Evolutionary conservation across 495 filamentous ascomycete genomes (phyloP).

Genomic region (Penicillium robsamsonii): DNA sequence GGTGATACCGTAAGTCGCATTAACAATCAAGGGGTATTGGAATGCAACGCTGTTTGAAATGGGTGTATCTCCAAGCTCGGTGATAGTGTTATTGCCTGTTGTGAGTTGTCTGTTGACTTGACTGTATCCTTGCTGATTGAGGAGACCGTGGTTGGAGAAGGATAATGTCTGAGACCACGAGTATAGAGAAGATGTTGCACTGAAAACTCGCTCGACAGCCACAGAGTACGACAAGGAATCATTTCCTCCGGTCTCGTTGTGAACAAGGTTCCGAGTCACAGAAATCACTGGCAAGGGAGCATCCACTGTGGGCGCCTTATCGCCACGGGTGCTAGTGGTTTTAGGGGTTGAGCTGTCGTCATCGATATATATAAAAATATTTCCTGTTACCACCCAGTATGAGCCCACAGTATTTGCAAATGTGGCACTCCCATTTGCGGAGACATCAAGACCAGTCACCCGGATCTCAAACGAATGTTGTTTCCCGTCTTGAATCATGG

Average conservation of each 20-base stretch:
- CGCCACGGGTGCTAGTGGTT: neutral
- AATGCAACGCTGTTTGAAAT: neutral
- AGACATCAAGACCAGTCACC: neutral
- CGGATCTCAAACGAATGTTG: neutral
- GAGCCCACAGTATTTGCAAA: neutral
- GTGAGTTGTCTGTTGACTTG: neutral
- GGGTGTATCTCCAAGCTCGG: neutral
- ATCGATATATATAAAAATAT: neutral
- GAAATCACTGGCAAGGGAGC: neutral
- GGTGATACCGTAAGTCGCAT: neutral
- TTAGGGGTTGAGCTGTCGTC: neutral
- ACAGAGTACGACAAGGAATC: neutral
- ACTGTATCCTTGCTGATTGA: neutral
- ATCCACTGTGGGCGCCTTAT: neutral
- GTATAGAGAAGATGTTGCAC: neutral
- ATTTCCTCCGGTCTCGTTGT: neutral
- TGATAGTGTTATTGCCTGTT: neutral
- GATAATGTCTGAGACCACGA: neutral
- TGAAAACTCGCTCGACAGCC: neutral
- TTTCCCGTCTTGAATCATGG: slow-evolving; percentile 61
- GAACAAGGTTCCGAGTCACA: neutral
- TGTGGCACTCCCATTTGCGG: neutral
- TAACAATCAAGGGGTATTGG: neutral
- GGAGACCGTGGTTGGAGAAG: neutral
- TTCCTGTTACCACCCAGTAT: neutral